These are phyloP conservation scores for Desmodesmus armatus DNA, from an alignment of 139 green algal genomes.

Conservation along the genomic window DNA sequence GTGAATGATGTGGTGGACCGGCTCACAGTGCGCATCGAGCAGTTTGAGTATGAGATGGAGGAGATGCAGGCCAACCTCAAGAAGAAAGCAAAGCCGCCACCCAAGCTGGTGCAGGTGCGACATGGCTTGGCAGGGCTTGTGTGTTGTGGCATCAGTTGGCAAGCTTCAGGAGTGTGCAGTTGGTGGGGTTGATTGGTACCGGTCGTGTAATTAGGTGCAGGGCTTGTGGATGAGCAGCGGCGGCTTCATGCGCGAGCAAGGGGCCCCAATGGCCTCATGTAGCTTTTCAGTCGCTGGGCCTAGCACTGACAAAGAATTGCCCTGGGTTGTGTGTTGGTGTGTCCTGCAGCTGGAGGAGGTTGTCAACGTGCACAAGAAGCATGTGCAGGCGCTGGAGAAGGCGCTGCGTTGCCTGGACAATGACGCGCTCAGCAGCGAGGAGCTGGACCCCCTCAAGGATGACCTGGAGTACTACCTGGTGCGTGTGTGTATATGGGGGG, in stretches of 20 bases:
- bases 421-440: conserved; percentile 83
- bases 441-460: conserved; percentile 83
- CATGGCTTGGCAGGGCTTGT: background rate
- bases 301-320: background rate
- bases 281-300: background rate
- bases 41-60: conserved; percentile 96
- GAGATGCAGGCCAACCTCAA: conserved; percentile 66
- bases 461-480: conserved; percentile 90
- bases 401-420: conserved; percentile 98
- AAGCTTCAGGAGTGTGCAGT: background rate
- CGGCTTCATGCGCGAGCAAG: too few species aligned
- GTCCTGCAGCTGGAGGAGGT: conserved; percentile 65
- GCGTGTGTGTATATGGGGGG: background rate
- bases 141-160: background rate
- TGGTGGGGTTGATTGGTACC: background rate
- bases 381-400: conserved; percentile 83
- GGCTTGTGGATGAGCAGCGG: too few species aligned
- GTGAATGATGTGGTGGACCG: conserved; percentile 86
- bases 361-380: conserved; percentile 81
- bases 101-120: conserved; percentile 42
- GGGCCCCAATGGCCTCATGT: too few species aligned
- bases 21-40: conserved; percentile 89
- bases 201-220: too few species aligned
- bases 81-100: conserved; percentile 83
- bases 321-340: background rate